phyloP scores from a whole-genome alignment of 306 rosid species.

The Vigna mungo region DNA sequence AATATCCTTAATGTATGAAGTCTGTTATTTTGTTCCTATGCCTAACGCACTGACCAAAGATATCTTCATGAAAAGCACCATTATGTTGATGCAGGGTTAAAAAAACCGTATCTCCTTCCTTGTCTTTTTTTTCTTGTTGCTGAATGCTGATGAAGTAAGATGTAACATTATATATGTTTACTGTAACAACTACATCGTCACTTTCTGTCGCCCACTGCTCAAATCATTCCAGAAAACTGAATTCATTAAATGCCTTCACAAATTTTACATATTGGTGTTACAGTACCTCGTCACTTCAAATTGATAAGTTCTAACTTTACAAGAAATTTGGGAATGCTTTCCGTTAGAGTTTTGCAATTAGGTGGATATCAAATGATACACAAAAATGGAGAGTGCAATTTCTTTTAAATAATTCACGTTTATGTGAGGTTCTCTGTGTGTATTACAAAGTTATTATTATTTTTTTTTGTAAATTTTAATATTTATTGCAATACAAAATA shows the following conservation, averaged over 20 bases:
- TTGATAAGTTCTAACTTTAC: not conserved
- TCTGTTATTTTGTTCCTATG: not conserved
- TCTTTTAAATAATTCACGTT: not conserved
- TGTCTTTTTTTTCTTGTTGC: not conserved
- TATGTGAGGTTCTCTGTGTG: no score
- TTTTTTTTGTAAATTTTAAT: no score
- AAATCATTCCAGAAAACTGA: not conserved
- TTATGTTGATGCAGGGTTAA: not conserved
- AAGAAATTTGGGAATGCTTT: not conserved
- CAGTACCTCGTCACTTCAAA: not conserved
- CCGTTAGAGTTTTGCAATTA: not conserved
- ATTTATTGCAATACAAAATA: no score
- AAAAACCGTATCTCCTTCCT: not conserved
- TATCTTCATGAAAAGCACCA: not conserved
- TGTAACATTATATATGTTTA: not conserved
- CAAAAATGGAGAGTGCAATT: no score
- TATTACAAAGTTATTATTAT: no score
- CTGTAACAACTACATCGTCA: not conserved
- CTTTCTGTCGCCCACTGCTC: not conserved
- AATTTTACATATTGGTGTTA: not conserved
- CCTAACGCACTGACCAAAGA: constrained; percentile 12
- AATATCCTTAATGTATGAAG: no score
- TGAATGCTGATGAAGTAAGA: not conserved
- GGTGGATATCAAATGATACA: no score
- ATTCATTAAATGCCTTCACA: not conserved